These are phyloP conservation scores for Gloeophyllum trabeum DNA, from an alignment of 768 basidiomycete genomes.

Conservation along the genomic window DNA sequence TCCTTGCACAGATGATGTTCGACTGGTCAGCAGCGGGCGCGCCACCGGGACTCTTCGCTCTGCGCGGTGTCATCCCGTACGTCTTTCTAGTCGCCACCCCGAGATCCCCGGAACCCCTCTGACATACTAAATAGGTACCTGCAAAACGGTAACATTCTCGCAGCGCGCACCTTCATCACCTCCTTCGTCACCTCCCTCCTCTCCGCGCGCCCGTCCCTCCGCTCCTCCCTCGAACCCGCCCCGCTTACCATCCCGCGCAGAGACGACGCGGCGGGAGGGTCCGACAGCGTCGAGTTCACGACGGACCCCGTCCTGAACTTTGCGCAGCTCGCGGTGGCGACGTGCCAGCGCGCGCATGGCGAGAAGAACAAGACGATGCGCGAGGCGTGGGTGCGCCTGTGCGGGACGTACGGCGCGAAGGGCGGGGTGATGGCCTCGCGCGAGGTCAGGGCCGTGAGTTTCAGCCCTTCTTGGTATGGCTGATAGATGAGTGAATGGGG, in stretches of 20 bases:
- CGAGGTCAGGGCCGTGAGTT: conserved; percentile 52
- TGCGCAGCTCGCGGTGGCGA: conserved; percentile 76
- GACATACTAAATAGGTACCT: conserved; percentile 43
- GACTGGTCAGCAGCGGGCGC: conserved; percentile 59
- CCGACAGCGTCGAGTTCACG: conserved; percentile 67
- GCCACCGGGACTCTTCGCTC: conserved; percentile 62
- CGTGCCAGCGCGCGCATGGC: conserved; percentile 81
- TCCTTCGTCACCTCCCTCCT: conserved; percentile 61
- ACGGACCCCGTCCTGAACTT: conserved; percentile 77
- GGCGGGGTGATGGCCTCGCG: conserved; percentile 48
- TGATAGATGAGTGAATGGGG: too few species aligned
- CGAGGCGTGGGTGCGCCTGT: conserved; percentile 78
- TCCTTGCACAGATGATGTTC: conserved; percentile 78
- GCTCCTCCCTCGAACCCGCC: conserved; percentile 28
- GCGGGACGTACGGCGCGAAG: conserved; percentile 72
- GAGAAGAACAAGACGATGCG: conserved; percentile 66
- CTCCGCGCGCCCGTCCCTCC: conserved; percentile 28
- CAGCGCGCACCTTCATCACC: conserved; percentile 86
- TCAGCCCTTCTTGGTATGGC: conserved; percentile 1
- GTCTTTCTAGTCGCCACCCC: conserved; percentile 16
- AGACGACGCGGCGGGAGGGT: conserved; percentile 13
- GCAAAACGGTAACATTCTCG: conserved; percentile 82
- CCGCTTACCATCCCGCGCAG: conserved; percentile 30
- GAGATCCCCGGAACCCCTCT: conserved; percentile 2
- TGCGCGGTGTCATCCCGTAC: conserved; percentile 80